These are phyloP conservation scores for Thelonectria discophora DNA, from an alignment of 2,329 filamentous ascomycete genomes.

Conservation along the genomic window DNA sequence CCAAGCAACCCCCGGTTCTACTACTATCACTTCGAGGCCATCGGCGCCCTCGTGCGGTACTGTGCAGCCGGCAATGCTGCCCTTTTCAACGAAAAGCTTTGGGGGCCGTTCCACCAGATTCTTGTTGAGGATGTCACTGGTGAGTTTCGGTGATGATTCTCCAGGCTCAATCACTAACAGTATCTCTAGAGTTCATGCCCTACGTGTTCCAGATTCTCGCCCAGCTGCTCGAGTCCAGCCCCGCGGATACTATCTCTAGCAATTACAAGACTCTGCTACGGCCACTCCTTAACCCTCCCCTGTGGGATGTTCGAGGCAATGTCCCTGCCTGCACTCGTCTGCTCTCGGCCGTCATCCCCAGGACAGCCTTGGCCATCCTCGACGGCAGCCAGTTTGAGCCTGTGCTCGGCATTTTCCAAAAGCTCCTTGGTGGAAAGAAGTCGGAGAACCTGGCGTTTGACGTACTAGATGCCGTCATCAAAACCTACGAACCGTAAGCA, in stretches of 20 bases:
- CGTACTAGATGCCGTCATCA: slow-evolving; percentile 82
- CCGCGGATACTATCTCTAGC: slow-evolving; percentile 77
- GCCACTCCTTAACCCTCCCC: slow-evolving; percentile 79
- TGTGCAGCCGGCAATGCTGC: slow-evolving; percentile 71
- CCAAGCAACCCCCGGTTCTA: slow-evolving; percentile 98
- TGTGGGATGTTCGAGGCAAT: slow-evolving; percentile 94
- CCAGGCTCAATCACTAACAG: slow-evolving; percentile 42
- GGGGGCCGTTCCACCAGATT: slow-evolving; percentile 82
- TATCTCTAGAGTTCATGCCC: slow-evolving; percentile 80
- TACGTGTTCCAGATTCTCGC: slow-evolving; percentile 97
- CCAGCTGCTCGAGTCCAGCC: slow-evolving; percentile 87
- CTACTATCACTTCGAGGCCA: slow-evolving; percentile 96
- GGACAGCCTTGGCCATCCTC: slow-evolving; percentile 76
- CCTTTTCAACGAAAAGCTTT: slow-evolving; percentile 82
- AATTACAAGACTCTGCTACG: slow-evolving; percentile 83
- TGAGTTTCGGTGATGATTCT: slow-evolving; percentile 47
- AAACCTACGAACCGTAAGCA: slow-evolving; percentile 75
- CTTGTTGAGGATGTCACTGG: slow-evolving; percentile 83
- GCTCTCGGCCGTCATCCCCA: slow-evolving; percentile 83
- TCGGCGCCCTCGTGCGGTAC: slow-evolving; percentile 85
- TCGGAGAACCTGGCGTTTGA: slow-evolving; percentile 91
- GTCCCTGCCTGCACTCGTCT: slow-evolving; percentile 90
- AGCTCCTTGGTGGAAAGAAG: slow-evolving; percentile 80
- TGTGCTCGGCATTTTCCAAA: slow-evolving; percentile 95
- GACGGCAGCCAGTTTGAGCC: slow-evolving; percentile 84